These are phyloP conservation scores for Giardia duodenalis DNA, from an alignment of 208 protist genomes.

Conservation along the genomic window DNA sequence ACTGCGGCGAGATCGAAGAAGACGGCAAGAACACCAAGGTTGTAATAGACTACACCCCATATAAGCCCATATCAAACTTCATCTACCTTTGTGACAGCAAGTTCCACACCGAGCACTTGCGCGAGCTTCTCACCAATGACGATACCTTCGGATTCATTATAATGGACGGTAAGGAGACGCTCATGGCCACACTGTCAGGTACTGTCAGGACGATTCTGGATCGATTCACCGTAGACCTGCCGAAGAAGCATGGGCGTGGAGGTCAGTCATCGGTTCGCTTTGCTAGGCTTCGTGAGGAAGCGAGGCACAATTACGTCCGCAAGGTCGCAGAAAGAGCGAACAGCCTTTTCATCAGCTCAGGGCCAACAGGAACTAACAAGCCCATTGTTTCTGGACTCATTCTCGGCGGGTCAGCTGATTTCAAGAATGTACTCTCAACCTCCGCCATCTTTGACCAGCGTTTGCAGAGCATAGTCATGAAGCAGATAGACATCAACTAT, in stretches of 20 bases:
- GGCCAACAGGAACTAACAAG: slow-evolving; percentile 55
- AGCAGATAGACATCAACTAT: slow-evolving; percentile 84
- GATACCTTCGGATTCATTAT: slow-evolving; percentile 99
- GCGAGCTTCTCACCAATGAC: slow-evolving; percentile 86
- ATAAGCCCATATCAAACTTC: slow-evolving; percentile 93
- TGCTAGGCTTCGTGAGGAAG: slow-evolving; percentile 92
- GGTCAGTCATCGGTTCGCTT: slow-evolving; percentile 99
- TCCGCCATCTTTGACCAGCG: slow-evolving; percentile 89
- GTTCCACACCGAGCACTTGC: slow-evolving; percentile 85
- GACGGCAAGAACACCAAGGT: slow-evolving; percentile 97
- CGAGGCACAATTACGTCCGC: slow-evolving; percentile 93
- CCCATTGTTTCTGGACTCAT: slow-evolving; percentile 94
- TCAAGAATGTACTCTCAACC: slow-evolving; percentile 88
- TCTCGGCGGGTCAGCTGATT: slow-evolving; percentile 95
- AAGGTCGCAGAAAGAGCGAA: slow-evolving; percentile 79
- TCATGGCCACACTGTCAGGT: slow-evolving; percentile 88
- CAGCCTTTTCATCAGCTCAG: slow-evolving; percentile 80
- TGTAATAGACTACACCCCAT: slow-evolving; percentile 94
- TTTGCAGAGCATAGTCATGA: slow-evolving; percentile 49
- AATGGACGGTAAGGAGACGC: slow-evolving; percentile 87
- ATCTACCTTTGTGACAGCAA: slow-evolving; percentile 84
- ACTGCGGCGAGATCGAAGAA: slow-evolving; percentile 61
- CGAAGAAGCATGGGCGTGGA: slow-evolving; percentile 98
- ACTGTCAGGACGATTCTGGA: slow-evolving; percentile 87
- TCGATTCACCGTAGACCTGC: slow-evolving; percentile 94